Evolutionary conservation across 2,329 filamentous ascomycete species (phyloP).

Genomic region (Calycina herbarum): DNA sequence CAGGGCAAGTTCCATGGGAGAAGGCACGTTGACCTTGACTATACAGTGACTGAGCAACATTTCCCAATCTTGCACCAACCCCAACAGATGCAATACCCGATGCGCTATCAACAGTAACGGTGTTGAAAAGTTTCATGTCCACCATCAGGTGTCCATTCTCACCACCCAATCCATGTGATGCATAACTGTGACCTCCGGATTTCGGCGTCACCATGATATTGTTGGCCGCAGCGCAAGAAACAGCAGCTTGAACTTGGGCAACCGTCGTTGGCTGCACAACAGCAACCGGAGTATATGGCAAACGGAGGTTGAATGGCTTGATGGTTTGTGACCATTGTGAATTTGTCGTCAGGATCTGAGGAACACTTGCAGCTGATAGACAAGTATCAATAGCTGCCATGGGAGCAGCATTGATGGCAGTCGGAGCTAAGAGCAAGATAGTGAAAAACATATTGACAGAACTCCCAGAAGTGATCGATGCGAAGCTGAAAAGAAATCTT

Average conservation of each 20-base stretch:
- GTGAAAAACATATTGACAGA: constrained; percentile 13
- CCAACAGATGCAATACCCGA: constrained; percentile 38
- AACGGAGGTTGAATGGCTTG: constrained; percentile 27
- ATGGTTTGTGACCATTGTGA: constrained; percentile 18
- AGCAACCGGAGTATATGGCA: constrained; percentile 23
- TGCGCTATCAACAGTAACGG: constrained; percentile 50
- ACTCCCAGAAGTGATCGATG: background rate
- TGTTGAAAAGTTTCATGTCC: constrained; percentile 53
- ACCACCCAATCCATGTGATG: constrained; percentile 47
- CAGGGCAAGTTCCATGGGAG: constrained; percentile 47
- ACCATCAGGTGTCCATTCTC: constrained; percentile 53
- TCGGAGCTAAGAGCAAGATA: constrained; percentile 12
- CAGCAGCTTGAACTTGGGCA: constrained; percentile 43
- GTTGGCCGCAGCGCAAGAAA: constrained; percentile 46
- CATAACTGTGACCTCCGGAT: constrained; percentile 56
- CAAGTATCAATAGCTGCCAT: constrained; percentile 20
- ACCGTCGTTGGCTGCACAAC: constrained; percentile 19
- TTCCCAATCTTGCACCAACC: constrained; percentile 45
- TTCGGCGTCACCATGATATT: constrained; percentile 50
- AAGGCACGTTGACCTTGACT: constrained; percentile 40
- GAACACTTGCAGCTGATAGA: constrained; percentile 20
- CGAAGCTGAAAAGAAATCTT: background rate
- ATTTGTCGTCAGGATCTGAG: constrained; percentile 18
- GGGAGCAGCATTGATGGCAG: constrained; percentile 9
- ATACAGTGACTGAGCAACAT: constrained; percentile 42